These are phyloP conservation scores for Elsinoe ampelina DNA, from an alignment of 2,329 filamentous ascomycete species.

Conservation along the genomic window DNA sequence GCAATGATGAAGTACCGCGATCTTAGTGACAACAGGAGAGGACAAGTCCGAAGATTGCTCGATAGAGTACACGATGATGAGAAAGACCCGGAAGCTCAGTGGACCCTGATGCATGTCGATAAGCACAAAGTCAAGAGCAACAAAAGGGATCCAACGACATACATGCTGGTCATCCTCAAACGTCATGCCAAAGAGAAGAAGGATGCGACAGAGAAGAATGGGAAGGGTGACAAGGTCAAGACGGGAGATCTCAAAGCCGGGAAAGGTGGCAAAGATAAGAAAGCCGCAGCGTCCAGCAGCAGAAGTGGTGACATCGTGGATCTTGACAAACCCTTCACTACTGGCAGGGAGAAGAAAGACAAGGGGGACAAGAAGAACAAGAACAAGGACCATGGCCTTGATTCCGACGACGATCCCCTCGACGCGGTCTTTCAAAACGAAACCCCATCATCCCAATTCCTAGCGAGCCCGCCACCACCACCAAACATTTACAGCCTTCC, in stretches of 20 bases:
- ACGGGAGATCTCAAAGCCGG: background rate
- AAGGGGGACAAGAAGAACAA: background rate
- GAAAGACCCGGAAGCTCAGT: background rate
- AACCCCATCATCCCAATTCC: background rate
- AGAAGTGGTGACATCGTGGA: background rate
- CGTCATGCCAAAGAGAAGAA: conserved; percentile 1
- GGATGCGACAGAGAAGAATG: background rate
- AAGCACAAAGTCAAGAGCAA: background rate
- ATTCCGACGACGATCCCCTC: background rate
- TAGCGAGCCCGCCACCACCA: too few relatives aligned
- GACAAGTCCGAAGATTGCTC: background rate
- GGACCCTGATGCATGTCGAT: background rate
- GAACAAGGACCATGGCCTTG: background rate
- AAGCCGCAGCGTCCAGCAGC: background rate
- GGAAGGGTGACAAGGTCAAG: background rate
- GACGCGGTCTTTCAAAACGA: background rate
- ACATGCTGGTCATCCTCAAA: background rate
- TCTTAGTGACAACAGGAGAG: background rate
- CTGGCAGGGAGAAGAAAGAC: background rate
- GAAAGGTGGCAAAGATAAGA: background rate
- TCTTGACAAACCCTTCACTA: background rate
- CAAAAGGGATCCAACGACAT: background rate
- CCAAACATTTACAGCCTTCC: too few relatives aligned
- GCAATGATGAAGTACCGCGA: background rate
- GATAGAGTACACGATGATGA: background rate